These are phyloP conservation scores for Gossypium mustelinum DNA, from an alignment of 345 rosid species.

Conservation along the genomic window DNA sequence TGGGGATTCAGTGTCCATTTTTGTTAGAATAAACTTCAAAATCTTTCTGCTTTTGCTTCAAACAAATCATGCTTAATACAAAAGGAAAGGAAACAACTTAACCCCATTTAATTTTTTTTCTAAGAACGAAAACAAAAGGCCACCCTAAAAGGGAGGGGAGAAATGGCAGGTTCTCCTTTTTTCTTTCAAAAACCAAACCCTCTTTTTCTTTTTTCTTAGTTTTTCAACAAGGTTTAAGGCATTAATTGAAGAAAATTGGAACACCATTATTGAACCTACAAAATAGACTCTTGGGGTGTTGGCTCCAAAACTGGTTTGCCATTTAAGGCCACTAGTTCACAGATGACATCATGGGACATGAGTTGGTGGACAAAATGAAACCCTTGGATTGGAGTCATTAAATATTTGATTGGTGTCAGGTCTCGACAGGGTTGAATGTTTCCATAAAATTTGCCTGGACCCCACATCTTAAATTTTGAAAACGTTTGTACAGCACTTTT, in stretches of 20 bases:
- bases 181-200: background rate
- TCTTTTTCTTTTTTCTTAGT: too few species aligned
- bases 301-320: background rate
- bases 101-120: background rate
- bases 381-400: background rate
- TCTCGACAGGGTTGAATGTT: background rate
- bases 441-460: background rate
- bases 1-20: background rate
- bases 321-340: background rate
- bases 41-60: constrained; percentile 1
- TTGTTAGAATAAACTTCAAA: background rate
- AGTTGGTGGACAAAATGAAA: background rate
- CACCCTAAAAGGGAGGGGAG: background rate
- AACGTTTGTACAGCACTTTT: background rate
- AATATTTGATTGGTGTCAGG: background rate
- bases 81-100: constrained; percentile 1
- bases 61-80: background rate
- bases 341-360: background rate
- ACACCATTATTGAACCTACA: background rate
- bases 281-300: background rate
- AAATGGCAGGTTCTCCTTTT: background rate
- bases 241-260: background rate
- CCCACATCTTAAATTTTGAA: background rate
- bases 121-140: constrained; percentile 7
- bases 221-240: background rate